Conservation (phyloP, 768 basidiomycete genomes). For the Mycena venus region DNA sequence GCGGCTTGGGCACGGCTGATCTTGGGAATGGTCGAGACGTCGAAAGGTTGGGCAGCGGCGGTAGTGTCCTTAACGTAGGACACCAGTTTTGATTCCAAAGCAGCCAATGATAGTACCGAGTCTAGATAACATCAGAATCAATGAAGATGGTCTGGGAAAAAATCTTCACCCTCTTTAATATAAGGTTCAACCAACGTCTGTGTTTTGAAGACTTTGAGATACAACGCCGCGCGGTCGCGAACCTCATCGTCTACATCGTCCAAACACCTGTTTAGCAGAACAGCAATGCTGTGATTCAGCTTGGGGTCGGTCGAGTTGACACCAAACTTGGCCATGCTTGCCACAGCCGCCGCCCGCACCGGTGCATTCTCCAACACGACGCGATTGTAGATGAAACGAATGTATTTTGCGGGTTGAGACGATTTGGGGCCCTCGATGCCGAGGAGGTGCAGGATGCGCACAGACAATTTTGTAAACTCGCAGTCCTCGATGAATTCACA, state of each 20-base stretch:
- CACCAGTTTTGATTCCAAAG: slow-evolving; percentile 92
- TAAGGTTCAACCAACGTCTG: slow-evolving; percentile 86
- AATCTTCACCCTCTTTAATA: slow-evolving; percentile 86
- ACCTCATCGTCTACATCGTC: slow-evolving; percentile 99
- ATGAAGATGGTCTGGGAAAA: slow-evolving; percentile 2
- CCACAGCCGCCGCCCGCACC: slow-evolving; percentile 95
- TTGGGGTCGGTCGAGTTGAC: slow-evolving; percentile 85
- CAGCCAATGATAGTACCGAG: slow-evolving; percentile 92
- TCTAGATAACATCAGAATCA: slow-evolving; percentile 62
- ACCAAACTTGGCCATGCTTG: slow-evolving; percentile 96
- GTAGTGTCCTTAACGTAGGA: slow-evolving; percentile 90
- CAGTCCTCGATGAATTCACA: slow-evolving; percentile 99
- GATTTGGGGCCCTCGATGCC: slow-evolving; percentile 97
- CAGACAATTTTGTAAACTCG: slow-evolving; percentile 99
- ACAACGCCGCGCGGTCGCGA: slow-evolving; percentile 96
- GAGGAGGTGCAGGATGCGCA: slow-evolving; percentile 94
- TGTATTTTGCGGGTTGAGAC: slow-evolving; percentile 97
- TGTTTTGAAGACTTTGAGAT: slow-evolving; percentile 87
- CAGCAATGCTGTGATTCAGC: slow-evolving; percentile 88
- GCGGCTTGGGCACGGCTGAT: slow-evolving; percentile 94
- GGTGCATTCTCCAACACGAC: slow-evolving; percentile 99
- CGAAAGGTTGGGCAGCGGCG: slow-evolving; percentile 82
- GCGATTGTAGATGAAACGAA: slow-evolving; percentile 99
- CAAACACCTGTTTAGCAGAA: slow-evolving; percentile 90
- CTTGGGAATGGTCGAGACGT: slow-evolving; percentile 89